Conservation (phyloP, 2,329 filamentous ascomycete species). For the Chrysoporthe puriensis region DNA sequence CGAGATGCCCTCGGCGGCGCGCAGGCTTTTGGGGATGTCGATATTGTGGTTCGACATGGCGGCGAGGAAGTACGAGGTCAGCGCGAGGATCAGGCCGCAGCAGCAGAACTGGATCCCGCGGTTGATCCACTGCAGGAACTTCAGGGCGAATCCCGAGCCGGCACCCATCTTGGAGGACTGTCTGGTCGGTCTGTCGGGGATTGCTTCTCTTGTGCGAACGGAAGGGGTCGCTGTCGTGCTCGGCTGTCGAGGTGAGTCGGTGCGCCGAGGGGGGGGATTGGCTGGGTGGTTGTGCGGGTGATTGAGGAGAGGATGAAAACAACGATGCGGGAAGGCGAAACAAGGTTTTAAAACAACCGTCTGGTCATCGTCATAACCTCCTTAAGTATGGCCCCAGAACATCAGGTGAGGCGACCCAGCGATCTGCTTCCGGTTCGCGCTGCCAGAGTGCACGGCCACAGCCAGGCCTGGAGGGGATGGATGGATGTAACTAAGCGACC, state of each 20-base stretch:
- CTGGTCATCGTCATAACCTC: neutral
- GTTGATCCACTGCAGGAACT: conserved; percentile 69
- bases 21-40: conserved; percentile 65
- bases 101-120: conserved; percentile 76
- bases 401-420: conserved; percentile 7
- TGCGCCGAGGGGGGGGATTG: neutral
- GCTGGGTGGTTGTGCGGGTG: neutral
- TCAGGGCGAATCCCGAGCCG: conserved; percentile 65
- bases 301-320: neutral
- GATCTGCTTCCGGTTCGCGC: conserved; percentile 5
- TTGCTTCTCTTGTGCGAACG: neutral
- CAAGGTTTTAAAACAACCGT: neutral
- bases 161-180: conserved; percentile 53
- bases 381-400: neutral
- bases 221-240: neutral
- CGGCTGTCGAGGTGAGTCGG: neutral
- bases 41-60: conserved; percentile 68
- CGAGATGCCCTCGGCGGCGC: conserved; percentile 78
- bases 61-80: conserved; percentile 85
- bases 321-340: neutral
- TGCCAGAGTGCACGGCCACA: conserved; percentile 5
- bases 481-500: neutral
- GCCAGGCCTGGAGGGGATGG: neutral
- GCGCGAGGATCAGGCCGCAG: conserved; percentile 72
- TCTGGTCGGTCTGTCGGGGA: neutral